phyloP scores from a whole-genome alignment of 139 green algal genomes.

The Ettlia oleoabundans region DNA sequence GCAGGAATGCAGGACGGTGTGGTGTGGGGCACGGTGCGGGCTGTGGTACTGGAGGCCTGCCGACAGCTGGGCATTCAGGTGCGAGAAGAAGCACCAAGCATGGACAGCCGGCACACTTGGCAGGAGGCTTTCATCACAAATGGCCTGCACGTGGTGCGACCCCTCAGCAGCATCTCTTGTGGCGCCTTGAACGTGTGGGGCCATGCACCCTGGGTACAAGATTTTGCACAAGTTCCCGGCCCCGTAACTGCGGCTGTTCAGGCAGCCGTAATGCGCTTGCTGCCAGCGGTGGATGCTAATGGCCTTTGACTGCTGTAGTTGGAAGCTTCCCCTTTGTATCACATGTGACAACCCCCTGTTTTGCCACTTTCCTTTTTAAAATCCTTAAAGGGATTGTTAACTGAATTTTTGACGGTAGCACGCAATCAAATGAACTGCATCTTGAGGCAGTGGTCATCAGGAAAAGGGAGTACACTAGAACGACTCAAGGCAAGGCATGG shows the following conservation, averaged over 20 bases:
- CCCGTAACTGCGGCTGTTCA: constrained; percentile 5
- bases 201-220: not conserved
- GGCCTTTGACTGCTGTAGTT: no score
- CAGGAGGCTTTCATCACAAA: constrained; percentile 64
- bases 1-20: constrained; percentile 32
- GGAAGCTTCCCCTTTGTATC: no score
- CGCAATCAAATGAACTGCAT: no score
- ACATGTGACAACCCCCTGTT: no score
- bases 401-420: no score
- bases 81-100: constrained; percentile 21
- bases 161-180: constrained; percentile 19
- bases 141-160: constrained; percentile 37
- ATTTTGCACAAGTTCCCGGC: constrained; percentile 13
- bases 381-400: no score
- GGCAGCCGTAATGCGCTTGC: not conserved
- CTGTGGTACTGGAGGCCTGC: constrained; percentile 46
- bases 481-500: no score
- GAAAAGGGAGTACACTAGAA: no score
- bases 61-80: constrained; percentile 31
- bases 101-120: constrained; percentile 30
- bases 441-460: no score
- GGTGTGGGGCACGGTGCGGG: constrained; percentile 45
- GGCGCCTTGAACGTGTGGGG: constrained; percentile 9
- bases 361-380: no score
- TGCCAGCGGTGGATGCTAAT: not conserved